phyloP scores from a whole-genome alignment of 495 filamentous ascomycete species.

The Neurospora sp. region DNA sequence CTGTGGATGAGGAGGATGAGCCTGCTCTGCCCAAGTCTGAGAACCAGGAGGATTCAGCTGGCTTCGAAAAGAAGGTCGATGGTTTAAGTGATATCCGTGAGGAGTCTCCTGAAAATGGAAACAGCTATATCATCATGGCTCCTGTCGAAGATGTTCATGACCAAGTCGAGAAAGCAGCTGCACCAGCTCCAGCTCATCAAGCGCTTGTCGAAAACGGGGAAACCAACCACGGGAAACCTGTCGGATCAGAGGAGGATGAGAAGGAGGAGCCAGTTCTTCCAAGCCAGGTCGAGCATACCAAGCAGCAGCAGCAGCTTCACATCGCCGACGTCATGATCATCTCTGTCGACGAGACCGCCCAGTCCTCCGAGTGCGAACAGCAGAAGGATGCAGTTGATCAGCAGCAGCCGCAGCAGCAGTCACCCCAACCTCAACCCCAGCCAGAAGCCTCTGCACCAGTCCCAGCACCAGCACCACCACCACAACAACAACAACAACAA shows the following conservation, averaged over 20 bases:
- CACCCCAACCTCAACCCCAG: neutral
- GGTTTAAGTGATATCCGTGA: neutral
- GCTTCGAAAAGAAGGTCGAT: neutral
- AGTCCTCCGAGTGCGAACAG: neutral
- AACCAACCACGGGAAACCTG: neutral
- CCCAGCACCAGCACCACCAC: too few species aligned
- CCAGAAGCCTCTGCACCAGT: neutral
- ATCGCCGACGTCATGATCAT: conserved; percentile 5
- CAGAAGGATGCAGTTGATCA: neutral
- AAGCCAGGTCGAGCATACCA: neutral
- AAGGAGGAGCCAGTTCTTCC: neutral
- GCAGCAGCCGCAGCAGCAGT: neutral
- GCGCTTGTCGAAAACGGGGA: neutral
- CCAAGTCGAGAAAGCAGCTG: neutral
- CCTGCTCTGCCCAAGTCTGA: neutral
- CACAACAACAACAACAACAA: neutral
- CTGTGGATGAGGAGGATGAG: neutral
- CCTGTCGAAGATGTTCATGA: neutral
- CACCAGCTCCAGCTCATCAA: neutral
- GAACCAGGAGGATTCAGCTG: neutral
- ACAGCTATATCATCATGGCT: neutral
- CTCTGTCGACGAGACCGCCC: neutral
- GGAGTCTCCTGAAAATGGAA: neutral
- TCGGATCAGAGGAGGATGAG: neutral
- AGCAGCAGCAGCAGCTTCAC: neutral